Conservation (phyloP, 108 stramenopile species). For the Hondaea fermentalgiana region DNA sequence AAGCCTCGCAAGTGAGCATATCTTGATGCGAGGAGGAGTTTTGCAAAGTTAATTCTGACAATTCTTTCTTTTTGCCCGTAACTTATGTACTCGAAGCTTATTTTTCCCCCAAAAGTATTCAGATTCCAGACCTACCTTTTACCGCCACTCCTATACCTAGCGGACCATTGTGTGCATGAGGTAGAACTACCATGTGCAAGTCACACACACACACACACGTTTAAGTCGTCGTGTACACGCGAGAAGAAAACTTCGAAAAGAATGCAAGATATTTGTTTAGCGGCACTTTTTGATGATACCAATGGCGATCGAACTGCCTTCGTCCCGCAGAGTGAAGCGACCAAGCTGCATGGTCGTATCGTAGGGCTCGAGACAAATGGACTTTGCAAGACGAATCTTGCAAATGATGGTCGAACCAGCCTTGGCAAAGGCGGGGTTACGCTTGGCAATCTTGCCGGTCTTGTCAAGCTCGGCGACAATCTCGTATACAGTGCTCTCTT, state of each 20-base stretch:
- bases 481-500: conserved; percentile 75
- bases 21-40: too few species aligned
- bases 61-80: too few species aligned
- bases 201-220: too few species aligned
- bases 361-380: conserved; percentile 78
- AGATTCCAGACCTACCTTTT: too few species aligned
- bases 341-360: conserved; percentile 84
- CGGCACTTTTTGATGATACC: conserved; percentile 66
- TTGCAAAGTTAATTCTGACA: too few species aligned
- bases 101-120: too few species aligned
- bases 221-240: too few species aligned
- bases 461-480: conserved; percentile 72
- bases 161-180: too few species aligned
- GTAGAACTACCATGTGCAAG: too few species aligned
- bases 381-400: conserved; percentile 41
- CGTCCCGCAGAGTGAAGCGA: conserved; percentile 92
- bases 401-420: background rate
- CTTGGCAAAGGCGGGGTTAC: background rate
- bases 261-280: background rate
- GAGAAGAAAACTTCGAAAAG: too few species aligned
- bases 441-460: conserved; percentile 21
- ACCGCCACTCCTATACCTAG: too few species aligned
- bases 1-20: background rate
- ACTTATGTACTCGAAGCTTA: too few species aligned
- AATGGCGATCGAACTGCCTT: conserved; percentile 97